Conservation (phyloP, 805 yeast genomes). For the Vanderwaltozyma tropicalis region DNA sequence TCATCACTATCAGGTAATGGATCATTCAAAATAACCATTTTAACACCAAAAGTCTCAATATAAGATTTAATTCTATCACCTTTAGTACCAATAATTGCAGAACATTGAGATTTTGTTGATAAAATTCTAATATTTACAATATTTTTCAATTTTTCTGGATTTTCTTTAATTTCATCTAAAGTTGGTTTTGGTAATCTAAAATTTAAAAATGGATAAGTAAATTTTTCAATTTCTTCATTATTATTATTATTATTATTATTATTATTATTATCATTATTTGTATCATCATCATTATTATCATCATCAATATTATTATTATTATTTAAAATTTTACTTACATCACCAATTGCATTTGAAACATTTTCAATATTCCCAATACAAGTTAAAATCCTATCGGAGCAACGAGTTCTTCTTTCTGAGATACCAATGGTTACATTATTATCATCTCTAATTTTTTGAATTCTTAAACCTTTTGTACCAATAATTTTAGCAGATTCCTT, state of each 20-base stretch:
- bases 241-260: constrained; percentile 1
- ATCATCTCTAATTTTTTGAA: constrained; percentile 62
- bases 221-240: constrained; percentile 28
- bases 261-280: constrained; percentile 2
- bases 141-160: constrained; percentile 15
- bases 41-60: constrained; percentile 47
- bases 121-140: constrained; percentile 47
- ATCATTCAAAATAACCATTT: constrained; percentile 81
- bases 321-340: constrained; percentile 46
- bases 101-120: constrained; percentile 78
- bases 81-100: constrained; percentile 76
- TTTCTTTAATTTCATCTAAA: constrained; percentile 18
- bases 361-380: constrained; percentile 64
- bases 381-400: constrained; percentile 73
- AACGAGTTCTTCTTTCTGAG: constrained; percentile 67
- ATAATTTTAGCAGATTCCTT: constrained; percentile 86
- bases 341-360: constrained; percentile 58
- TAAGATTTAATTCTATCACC: constrained; percentile 73
- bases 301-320: constrained; percentile 19
- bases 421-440: constrained; percentile 81
- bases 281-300: constrained; percentile 8
- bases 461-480: constrained; percentile 74
- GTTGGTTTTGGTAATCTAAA: constrained; percentile 26
- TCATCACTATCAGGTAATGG: constrained; percentile 74
- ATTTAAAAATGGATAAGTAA: constrained; percentile 33